A percentile compares a stretch with the other conserved stretches of the same genome.
Conservation (phyloP, 345 rosid species). For the Ceriops decandra region DNA sequence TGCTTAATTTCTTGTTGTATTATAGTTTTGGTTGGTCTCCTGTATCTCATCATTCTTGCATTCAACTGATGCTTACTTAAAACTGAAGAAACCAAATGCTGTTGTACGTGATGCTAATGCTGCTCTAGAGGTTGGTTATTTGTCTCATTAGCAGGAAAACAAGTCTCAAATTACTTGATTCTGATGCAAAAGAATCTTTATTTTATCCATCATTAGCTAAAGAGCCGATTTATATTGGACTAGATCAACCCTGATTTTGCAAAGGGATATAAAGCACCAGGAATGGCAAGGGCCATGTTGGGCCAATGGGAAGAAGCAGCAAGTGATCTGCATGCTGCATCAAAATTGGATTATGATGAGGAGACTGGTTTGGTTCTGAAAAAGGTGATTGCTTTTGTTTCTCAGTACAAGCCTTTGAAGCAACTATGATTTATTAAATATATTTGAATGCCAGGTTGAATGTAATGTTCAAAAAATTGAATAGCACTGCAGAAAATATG, state of each 20-base stretch:
- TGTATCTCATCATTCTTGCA: conserved; percentile 14
- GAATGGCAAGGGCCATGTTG: conserved; percentile 72
- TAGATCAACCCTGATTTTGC: conserved; percentile 88
- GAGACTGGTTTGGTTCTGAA: conserved; percentile 59
- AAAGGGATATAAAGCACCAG: conserved; percentile 76
- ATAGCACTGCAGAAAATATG: conserved; percentile 73
- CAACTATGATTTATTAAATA: not conserved
- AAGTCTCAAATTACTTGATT: conserved; percentile 3
- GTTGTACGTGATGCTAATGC: conserved; percentile 67
- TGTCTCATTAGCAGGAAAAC: conserved; percentile 6
- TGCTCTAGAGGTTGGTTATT: conserved; percentile 60
- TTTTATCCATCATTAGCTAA: not conserved
- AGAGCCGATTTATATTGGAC: conserved; percentile 14
- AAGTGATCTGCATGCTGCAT: conserved; percentile 70
- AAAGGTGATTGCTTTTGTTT: conserved; percentile 43
- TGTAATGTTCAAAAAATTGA: conserved; percentile 64
- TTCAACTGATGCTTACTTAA: conserved; percentile 56
- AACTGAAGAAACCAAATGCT: conserved; percentile 73
- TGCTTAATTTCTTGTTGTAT: not conserved
- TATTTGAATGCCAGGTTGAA: conserved; percentile 55
- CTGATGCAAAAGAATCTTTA: conserved; percentile 1
- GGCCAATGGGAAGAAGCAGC: conserved; percentile 83
- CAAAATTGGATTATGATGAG: conserved; percentile 81
- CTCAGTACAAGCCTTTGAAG: conserved; percentile 5
- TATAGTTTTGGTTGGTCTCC: conserved; percentile 10